Evolutionary conservation across 2,329 filamentous ascomycete genomes (phyloP), one percentile per base, ranked within the genome.

Genomic region (Fusarium verticillioides): DNA sequence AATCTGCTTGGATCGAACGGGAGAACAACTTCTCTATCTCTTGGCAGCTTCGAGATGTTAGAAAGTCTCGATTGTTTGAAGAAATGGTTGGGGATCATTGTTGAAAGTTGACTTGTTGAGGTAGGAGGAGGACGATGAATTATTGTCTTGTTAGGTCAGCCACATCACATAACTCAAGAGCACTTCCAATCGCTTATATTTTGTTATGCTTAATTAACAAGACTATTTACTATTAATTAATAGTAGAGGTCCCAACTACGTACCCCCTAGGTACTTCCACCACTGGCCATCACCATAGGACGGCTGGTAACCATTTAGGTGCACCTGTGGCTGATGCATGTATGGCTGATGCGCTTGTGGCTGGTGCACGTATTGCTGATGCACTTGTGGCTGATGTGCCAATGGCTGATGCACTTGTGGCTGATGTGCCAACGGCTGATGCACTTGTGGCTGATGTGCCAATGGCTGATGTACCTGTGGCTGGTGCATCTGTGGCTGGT

Each of bases 221-320:
- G 16, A 43, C 37, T 16, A n/a, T 36, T 46, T 34, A 18, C 34
- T 26, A 36, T 47, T 16, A 26, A 28, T 28, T 13, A 28, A 42
- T 4, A 10, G 13, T 26, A 28, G 28, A 30, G 28, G 28, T 30
- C 28, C 28, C 9, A 10, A 30, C 28, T 30, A 30, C 9, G 28
- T 30, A 30, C 28, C 26, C 26, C 26, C 26, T 26, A 26, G 4
- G 26, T 26, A 26, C 26, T 26, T 30, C 28, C 28, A 30, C 28
- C 28, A 30, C 28, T 30, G 28, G 28, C 28, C 9, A 30, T 30
- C 4, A 30, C 10, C 9, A 30, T 30, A 30, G 28, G 28, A 9
- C 28, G 28, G 28, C 28, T 30, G 28, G 9, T 30, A 30, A 30
- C 28, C 9, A 30, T 30, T 30, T 30, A 91, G 93, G 83, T 32